Evolutionary conservation across 2,329 filamentous ascomycete species (phyloP).

Genomic region (Pezicula carpinea): DNA sequence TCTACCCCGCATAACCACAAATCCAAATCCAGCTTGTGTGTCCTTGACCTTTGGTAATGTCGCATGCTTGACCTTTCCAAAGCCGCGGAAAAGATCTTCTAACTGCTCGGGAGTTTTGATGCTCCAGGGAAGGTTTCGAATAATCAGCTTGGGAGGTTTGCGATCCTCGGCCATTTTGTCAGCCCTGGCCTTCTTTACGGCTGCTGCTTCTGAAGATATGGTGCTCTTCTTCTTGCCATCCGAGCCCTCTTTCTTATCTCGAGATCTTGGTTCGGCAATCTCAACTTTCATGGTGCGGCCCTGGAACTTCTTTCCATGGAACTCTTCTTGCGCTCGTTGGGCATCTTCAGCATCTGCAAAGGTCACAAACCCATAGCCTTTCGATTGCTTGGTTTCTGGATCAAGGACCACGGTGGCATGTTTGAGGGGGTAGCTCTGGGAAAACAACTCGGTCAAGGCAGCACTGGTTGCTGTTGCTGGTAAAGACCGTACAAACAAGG

Average conservation of each 20-base stretch:
- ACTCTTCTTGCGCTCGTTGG: conserved; percentile 70
- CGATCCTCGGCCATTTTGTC: conserved; percentile 56
- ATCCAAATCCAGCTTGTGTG: conserved; percentile 81
- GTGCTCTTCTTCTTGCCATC: conserved; percentile 30
- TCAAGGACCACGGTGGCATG: conserved; percentile 92
- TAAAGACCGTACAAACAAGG: conserved; percentile 88
- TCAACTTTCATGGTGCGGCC: conserved; percentile 83
- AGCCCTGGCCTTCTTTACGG: conserved; percentile 47
- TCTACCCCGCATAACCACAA: conserved; percentile 79
- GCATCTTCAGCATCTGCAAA: conserved; percentile 94
- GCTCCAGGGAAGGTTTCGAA: conserved; percentile 94
- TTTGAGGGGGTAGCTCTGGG: conserved; percentile 89
- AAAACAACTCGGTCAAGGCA: conserved; percentile 82
- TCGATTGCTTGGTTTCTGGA: conserved; percentile 77
- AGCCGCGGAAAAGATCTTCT: conserved; percentile 73
- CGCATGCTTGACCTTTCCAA: conserved; percentile 85
- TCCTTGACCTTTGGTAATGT: conserved; percentile 73
- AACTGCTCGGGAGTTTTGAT: conserved; percentile 84
- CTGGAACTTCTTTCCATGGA: conserved; percentile 73
- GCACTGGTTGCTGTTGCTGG: conserved; percentile 76
- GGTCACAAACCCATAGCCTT: conserved; percentile 94
- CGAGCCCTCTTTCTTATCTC: conserved; percentile 48
- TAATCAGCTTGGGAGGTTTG: conserved; percentile 71
- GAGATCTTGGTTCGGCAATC: conserved; percentile 78
- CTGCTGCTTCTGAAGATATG: conserved; percentile 32